Base-by-base conservation (phyloP, 805 yeast species). In the Cyberlindnera suaveolens region DNA sequence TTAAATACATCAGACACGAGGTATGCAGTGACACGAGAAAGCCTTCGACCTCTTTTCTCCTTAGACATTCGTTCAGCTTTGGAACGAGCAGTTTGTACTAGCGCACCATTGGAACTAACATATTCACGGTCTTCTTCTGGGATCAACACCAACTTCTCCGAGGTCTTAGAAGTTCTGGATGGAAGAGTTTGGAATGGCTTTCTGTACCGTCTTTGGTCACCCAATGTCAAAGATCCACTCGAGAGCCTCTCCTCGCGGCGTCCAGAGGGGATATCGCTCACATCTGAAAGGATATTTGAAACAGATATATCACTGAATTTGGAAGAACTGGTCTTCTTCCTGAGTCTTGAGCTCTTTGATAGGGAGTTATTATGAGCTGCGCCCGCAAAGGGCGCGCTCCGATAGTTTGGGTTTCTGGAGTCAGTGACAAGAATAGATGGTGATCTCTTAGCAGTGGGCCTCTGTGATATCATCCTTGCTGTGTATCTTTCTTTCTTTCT, bases 361-460 rank as follows among this genome's bases (percentile, higher is more conserved):
- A 40, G 32, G 17, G 38, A 20, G 43, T 40, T 48, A 43, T 50
- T 48, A 36, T 52, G 52, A 14, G 74, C 72, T 47, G 67, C 69
- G 9, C 91, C 90, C 1, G 93, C 93, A 71, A 80, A 86, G 1
- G 93, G 95, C 0, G 91, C 93, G 43, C 67, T 61, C 39, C 82
- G 60, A 17, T 74, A 71, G 20, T 75, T 72, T 5, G 75, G 61
- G 47, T 78, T 73, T 47, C 98, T 71, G 3, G 86, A 78, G 65
- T 90, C 98, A 0, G 98, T 91, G 32, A 90, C 98, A 44, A 90
- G 71, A 57, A 90, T 90, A 2, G 96, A 86, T 10, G 98, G 97
- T 27, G 96, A 86, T 54, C 97, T 67, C 54, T 85, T 86, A 13
- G 96, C 87, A 6, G 85, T 48, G 4, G 85, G 82, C 44, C 72